phyloP scores from a whole-genome alignment of 1,284 basidiomycete genomes.

The Trametes pubescens region DNA sequence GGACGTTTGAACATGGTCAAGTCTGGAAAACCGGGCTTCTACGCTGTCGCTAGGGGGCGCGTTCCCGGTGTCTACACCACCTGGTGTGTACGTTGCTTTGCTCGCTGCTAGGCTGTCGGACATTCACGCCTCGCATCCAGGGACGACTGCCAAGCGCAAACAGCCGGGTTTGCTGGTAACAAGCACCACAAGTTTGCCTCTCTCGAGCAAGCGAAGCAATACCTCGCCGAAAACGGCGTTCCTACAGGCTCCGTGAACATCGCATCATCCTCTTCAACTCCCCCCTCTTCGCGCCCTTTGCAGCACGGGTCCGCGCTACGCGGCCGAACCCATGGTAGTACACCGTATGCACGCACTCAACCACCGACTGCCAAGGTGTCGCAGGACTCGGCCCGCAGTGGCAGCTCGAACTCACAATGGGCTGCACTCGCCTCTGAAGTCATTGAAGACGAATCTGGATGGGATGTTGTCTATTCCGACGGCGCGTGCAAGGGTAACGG shows the following conservation, averaged over 20 bases:
- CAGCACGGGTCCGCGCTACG: not conserved
- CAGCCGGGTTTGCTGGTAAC: conserved; percentile 63
- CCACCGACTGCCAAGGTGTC: conserved; percentile 2
- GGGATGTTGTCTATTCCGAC: conserved; percentile 76
- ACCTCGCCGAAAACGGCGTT: conserved; percentile 29
- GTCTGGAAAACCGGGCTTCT: conserved; percentile 33
- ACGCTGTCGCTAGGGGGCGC: conserved; percentile 42
- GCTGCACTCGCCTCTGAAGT: conserved; percentile 22
- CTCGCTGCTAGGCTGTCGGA: not conserved
- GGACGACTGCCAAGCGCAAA: conserved; percentile 66
- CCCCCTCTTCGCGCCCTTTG: conserved; percentile 4
- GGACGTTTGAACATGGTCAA: conserved; percentile 28
- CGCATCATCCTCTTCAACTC: not conserved
- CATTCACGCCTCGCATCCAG: conserved; percentile 41
- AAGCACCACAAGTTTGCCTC: conserved; percentile 71
- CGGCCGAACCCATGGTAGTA: conserved; percentile 1
- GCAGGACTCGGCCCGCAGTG: not conserved
- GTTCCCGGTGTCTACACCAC: conserved; percentile 38
- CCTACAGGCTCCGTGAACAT: not conserved
- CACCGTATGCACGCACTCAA: conserved; percentile 19
- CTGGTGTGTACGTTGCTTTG: conserved; percentile 33
- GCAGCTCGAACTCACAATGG: conserved; percentile 19
- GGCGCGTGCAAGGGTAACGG: conserved; percentile 86
- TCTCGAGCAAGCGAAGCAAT: conserved; percentile 57
- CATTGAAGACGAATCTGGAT: conserved; percentile 38